Conservation (phyloP, 352 stramenopile species). For the Peronospora farinosa region DNA sequence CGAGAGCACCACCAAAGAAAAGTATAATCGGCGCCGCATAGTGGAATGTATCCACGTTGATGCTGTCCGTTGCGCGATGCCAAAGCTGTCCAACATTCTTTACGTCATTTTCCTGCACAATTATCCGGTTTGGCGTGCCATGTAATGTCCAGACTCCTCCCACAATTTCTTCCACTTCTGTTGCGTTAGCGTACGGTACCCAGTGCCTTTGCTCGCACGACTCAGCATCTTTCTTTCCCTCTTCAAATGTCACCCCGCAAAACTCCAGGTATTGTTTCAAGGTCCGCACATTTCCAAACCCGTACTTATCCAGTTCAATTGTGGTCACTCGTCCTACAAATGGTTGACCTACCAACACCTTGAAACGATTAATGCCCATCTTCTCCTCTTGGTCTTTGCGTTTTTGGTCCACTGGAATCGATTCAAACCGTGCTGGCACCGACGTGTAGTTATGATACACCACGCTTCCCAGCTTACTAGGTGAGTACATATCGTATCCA, state of each 20-base stretch:
- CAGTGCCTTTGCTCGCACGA: slow-evolving; percentile 66
- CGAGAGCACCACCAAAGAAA: no score
- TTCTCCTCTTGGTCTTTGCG: slow-evolving; percentile 43
- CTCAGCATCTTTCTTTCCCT: slow-evolving; percentile 43
- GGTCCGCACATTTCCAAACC: slow-evolving; percentile 45
- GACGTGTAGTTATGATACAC: slow-evolving; percentile 78
- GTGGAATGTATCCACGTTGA: no score
- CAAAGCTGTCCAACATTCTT: no score
- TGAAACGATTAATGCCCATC: slow-evolving; percentile 53
- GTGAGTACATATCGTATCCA: slow-evolving; percentile 70
- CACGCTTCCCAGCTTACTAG: slow-evolving; percentile 45
- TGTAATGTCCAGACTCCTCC: slow-evolving; percentile 43
- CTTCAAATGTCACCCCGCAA: slow-evolving; percentile 45
- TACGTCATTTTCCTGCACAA: no score
- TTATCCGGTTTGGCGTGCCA: background rate
- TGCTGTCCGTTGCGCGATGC: no score
- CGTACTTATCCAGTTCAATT: slow-evolving; percentile 56
- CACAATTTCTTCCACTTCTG: slow-evolving; percentile 44
- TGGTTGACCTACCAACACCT: slow-evolving; percentile 46
- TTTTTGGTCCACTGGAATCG: slow-evolving; percentile 41
- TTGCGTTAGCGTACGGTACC: slow-evolving; percentile 56
- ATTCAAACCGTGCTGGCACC: slow-evolving; percentile 53
- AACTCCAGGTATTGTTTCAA: slow-evolving; percentile 60
- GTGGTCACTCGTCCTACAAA: slow-evolving; percentile 55
- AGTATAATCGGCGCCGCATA: no score